Conservation (phyloP, 345 rosid species). For the Rubroshorea leprosula region DNA sequence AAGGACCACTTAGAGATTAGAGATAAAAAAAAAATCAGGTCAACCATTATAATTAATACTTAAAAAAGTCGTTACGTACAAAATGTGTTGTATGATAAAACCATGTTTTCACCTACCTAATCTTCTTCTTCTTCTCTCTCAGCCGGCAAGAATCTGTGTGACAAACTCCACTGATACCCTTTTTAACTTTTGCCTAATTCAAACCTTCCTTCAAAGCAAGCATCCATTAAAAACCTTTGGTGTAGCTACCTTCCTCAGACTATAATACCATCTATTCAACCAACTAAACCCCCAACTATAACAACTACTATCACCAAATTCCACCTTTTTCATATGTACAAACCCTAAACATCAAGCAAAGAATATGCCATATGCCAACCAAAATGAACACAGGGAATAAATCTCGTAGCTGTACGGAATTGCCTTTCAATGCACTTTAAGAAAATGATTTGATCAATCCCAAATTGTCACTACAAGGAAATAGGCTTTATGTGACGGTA, state of each 20-base stretch:
- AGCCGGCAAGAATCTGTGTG: constrained; percentile 17
- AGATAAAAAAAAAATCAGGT: constrained; percentile 13
- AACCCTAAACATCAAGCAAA: constrained; percentile 41
- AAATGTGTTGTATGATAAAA: constrained; percentile 13
- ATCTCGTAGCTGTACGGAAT: too few species aligned
- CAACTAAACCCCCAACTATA: constrained; percentile 37
- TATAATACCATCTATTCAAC: constrained; percentile 22
- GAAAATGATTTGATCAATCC: constrained; percentile 76
- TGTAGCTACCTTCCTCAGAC: constrained; percentile 13
- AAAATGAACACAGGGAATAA: constrained; percentile 3
- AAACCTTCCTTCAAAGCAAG: constrained; percentile 7
- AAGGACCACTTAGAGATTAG: too few species aligned
- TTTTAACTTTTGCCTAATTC: neutral
- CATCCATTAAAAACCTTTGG: constrained; percentile 14
- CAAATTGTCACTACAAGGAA: too few species aligned
- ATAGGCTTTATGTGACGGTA: too few species aligned
- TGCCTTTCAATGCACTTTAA: constrained; percentile 18
- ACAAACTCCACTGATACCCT: constrained; percentile 23
- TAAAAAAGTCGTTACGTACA: constrained; percentile 31
- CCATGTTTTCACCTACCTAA: constrained; percentile 22
- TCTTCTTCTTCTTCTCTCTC: constrained; percentile 7
- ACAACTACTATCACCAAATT: constrained; percentile 32
- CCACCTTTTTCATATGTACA: constrained; percentile 24
- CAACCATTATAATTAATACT: constrained; percentile 31
- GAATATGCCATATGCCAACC: constrained; percentile 36